Evolutionary conservation across 2,329 filamentous ascomycete species (phyloP), one percentile per base, ranked within the genome.

Genomic region (Phialophora verrucosa): DNA sequence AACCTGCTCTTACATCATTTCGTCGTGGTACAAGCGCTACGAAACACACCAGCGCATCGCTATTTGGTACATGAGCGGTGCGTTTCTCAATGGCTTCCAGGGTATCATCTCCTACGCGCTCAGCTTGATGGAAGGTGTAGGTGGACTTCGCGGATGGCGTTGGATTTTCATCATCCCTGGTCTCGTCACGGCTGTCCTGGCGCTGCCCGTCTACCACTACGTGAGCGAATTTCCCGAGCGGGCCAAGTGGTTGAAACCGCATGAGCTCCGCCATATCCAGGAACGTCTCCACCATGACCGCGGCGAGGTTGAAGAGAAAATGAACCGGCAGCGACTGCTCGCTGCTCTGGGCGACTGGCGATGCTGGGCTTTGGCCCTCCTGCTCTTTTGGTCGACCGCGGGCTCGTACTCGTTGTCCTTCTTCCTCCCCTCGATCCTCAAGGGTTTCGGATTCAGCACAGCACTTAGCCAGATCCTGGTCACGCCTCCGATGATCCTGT

Each of bases 21-120:
- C 54, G 3, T 58, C 50, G 59, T 78, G 74, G 62, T 83, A 82
- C 62, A 69, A 65, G 14, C 70, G 69, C 17, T 69, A 73, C 29
- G 74, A 75, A 49, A 76, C 81, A 14, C 77, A 80, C 66, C 76
- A 70, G 55, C 67, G 74, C 29, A 74, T 74, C 61, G 67, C 70
- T 25, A 62, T 74, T 7, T 74, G 75, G 61, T 76, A 72, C 66
- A 70, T 71, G 23, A 72, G 71, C 0, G 74, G 63, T 49, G 76
- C 47, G 73, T 76, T 31, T 75, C 77, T 55, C 75, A 76, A 44
- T 67, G 84, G 85, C 60, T 88, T 88, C 72, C 86, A 84, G 0
- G 84, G 84, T 0, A 79, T 88, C 2, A 81, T 88, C 47, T 85
- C 81, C 3, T 85, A 85, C 0, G 86, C 84, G 0, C 75, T 81